Base-by-base conservation (phyloP, 495 filamentous ascomycete species). In the Glonium stellatum region DNA sequence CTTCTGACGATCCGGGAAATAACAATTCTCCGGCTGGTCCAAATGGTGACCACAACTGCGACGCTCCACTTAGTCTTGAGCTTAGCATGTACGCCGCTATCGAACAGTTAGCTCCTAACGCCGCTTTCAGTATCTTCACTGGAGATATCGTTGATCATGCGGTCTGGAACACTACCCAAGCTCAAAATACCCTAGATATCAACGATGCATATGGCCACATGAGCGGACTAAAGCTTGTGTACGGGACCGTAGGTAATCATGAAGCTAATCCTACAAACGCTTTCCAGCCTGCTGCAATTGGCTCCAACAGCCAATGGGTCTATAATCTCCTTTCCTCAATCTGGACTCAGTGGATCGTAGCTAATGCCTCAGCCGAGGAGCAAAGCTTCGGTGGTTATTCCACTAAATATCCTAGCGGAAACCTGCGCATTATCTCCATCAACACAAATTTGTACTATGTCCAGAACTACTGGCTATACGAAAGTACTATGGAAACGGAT, bases 371-470 rank as follows among this genome's bases (percentile, higher is more conserved):
- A 1, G 50, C 71, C 18, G 69, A 67, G 18, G 71, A 71, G 1
- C 61, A 68, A 39, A 65, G 78, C 35, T 78, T 78, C 39, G 82
- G 78, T 21, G 73, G 73, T 2, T 84, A 83, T 58, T 80, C 80
- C 2, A 73, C 70, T 13, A 67, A 73, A 27, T 70, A 77, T 47
- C 71, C 73, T 10, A 62, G 67, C 50, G 70, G 69, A 22, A 75
- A 75, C 12, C 73, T 84, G 3, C 73, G 78, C 15, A 72, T 84
- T 44, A 82, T 84, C 63, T 81, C 79, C 15, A 73, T 82, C 59
- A 84, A 79, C 69, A 83, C 77, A 36, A 77, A 80, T 59, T 72
- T 82, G 64, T 84, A 80, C 72, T 82, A 83, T 64, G 75, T 73
- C 49, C 70, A 76, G 44, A 82, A 83, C 70, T 81, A 78, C 70